Base-by-base conservation (phyloP, 345 rosid species). In the Kandelia obovata region DNA sequence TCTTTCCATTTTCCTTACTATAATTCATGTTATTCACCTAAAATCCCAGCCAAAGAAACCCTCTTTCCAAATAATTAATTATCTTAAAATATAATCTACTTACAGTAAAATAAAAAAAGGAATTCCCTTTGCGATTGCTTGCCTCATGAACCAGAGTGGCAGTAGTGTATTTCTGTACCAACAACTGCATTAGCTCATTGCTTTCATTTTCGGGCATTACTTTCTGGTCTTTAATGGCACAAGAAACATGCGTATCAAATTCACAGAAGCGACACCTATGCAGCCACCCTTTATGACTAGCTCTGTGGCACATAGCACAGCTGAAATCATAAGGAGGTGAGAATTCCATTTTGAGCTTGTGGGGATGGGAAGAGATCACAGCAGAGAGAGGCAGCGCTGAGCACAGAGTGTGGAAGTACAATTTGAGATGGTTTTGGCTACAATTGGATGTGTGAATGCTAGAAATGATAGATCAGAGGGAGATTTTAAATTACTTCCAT, bases 211-310 rank as follows among this genome's bases (percentile, higher is more conserved):
- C 23, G 2, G 68, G 62, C 17, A 58, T 57, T 25, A 68, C 26
- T 4, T 13, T 76, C 28, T 65, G 74, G 60, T 77, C 60, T 31
- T 51, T 62, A 43, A 81, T 61, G 25, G 85, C 87, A 61, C 89
- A 82, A 43, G 70, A 59, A 60, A 78, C 79, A 71, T 88, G 88
- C 2, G 85, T 51, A 55, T 88, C 83, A 30, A 83, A 88, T 57
- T 82, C 89, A 62, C 88, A 88, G 59, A 64, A 71, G 9, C 64
- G 71, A 62, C 92, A 88, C 32, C 85, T 69, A 63, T 85, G 85
- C 1, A 85, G 76, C 92, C 89, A 85, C 2, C 81, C 85, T 16
- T 70, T 70, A 30, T 53, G 69, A 61, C 79, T 59, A 9, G 80
- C 72, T 31, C 69, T 72, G 20, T 53, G 39, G 73, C 92, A 88